Percentiles rank a stretch among this genome's conserved stretches.
phyloP scores from a whole-genome alignment of 2,329 filamentous ascomycete genomes.

The Blumeria hordei region DNA sequence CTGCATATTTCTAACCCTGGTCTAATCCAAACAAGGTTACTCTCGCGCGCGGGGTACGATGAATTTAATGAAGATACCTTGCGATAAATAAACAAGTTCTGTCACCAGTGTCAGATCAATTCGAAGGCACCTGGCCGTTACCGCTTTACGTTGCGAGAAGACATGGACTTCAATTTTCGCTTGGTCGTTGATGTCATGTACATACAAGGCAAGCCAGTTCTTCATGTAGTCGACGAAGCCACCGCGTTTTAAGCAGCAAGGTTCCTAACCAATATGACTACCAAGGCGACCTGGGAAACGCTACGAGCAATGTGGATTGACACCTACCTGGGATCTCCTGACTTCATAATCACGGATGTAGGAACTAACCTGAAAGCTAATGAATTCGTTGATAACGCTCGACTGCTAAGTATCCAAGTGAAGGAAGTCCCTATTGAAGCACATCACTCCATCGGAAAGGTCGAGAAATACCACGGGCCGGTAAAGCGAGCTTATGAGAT shows the following conservation, averaged over 20 bases:
- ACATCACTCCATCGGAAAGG: no score
- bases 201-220: slow-evolving; percentile 1
- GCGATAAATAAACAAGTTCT: no score
- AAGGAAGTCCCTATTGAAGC: neutral
- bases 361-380: neutral
- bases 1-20: no score
- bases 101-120: neutral
- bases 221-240: slow-evolving; percentile 2
- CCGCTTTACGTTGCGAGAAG: neutral
- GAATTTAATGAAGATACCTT: no score
- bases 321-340: neutral
- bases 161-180: slow-evolving; percentile 1
- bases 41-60: no score
- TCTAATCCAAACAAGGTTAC: no score
- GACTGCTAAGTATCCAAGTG: neutral
- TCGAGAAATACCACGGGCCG: neutral
- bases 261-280: neutral
- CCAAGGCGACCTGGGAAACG: no score
- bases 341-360: neutral
- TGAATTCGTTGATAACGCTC: neutral
- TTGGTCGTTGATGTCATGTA: slow-evolving; percentile 3
- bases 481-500: neutral
- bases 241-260: slow-evolving; percentile 2
- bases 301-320: no score
- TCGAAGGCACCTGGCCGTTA: neutral